Conservation (phyloP, 1,284 basidiomycete genomes). For the Cystobasidium sp. region DNA sequence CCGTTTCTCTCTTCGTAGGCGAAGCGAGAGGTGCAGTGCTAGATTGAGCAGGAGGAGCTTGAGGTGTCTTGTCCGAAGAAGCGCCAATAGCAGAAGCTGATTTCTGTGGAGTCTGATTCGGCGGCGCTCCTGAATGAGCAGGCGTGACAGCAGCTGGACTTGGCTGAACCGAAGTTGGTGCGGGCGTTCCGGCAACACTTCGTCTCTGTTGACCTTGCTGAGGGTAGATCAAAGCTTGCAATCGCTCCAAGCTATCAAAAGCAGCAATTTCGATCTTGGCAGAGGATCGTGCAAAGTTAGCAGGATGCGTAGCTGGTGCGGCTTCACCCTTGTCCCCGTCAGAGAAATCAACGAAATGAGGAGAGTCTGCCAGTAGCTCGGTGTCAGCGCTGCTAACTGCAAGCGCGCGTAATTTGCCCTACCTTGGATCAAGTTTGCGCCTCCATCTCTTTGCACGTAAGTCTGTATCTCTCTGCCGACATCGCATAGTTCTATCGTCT, state of each 20-base stretch:
- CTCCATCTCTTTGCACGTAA: constrained; percentile 63
- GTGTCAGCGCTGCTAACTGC: not conserved
- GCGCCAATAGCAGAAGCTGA: too few species aligned
- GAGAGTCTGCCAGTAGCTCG: constrained; percentile 63
- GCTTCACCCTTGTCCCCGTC: constrained; percentile 57
- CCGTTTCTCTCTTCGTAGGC: constrained; percentile 2
- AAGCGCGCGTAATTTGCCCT: not conserved
- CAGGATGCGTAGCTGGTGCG: constrained; percentile 54
- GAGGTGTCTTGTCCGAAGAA: constrained; percentile 3
- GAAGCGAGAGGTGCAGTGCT: not conserved
- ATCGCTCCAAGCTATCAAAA: constrained; percentile 37
- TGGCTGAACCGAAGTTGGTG: constrained; percentile 21
- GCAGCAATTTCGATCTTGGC: constrained; percentile 44
- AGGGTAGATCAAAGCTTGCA: constrained; percentile 36
- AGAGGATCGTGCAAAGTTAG: constrained; percentile 67
- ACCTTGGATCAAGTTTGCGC: constrained; percentile 29
- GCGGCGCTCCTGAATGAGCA: constrained; percentile 3
- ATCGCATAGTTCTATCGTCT: constrained; percentile 60
- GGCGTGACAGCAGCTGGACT: constrained; percentile 44
- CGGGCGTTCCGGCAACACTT: constrained; percentile 23
- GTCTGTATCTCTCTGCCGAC: constrained; percentile 50
- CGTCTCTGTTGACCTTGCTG: constrained; percentile 34
- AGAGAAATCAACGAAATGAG: constrained; percentile 72
- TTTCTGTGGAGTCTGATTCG: constrained; percentile 6
- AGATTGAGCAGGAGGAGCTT: not conserved